phyloP scores from a whole-genome alignment of 1,284 basidiomycete species.

The Ganoderma meredithae region DNA sequence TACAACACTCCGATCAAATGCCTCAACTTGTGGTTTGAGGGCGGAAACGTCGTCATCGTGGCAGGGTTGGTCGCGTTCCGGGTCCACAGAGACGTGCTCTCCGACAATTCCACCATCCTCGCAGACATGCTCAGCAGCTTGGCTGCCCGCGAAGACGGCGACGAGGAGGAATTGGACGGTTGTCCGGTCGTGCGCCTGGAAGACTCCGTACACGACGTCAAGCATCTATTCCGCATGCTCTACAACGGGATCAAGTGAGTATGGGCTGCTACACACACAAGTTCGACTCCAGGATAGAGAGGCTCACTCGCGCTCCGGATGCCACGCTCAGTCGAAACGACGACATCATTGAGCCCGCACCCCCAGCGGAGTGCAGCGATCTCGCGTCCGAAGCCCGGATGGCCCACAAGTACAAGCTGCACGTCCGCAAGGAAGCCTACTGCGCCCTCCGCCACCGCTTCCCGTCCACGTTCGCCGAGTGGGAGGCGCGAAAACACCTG shows the following conservation, averaged over 20 bases:
- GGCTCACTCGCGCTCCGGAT: no score
- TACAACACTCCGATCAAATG: background rate
- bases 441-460: background rate
- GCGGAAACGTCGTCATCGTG: background rate
- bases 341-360: background rate
- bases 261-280: background rate
- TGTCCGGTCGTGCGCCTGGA: background rate
- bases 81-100: conserved; percentile 13
- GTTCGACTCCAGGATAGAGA: no score
- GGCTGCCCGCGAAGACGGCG: background rate
- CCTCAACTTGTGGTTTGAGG: background rate
- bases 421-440: background rate
- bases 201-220: conserved; percentile 6
- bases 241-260: conserved; percentile 4
- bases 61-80: conserved; percentile 1
- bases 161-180: background rate
- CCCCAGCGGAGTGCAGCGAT: background rate
- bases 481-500: background rate
- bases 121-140: conserved; percentile 3
- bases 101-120: conserved; percentile 9
- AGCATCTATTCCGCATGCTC: conserved; percentile 1
- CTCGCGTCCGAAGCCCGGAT: background rate
- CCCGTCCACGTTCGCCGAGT: background rate
- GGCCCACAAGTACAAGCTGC: conserved; percentile 4
- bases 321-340: background rate